Evolutionary conservation across 2,329 filamentous ascomycete species (phyloP), one percentile per base, ranked within the genome.

Genomic region (Alternaria solani): DNA sequence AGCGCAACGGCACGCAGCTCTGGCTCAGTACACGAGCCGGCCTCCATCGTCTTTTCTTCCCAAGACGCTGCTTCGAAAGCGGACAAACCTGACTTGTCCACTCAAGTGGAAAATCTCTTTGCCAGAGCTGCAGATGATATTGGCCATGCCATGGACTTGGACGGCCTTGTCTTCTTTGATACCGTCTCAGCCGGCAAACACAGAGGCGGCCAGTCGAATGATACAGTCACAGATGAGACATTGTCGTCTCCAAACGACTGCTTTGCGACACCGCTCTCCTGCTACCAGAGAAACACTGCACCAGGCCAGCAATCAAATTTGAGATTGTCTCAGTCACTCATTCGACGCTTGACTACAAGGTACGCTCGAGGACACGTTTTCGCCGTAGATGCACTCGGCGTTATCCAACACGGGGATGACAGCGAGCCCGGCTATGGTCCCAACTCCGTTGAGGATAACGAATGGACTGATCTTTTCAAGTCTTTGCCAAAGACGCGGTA

Each of bases 351-450:
- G 28, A 63, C 51, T 20, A 41, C 53, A 30, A 32, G 20, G n/a
- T 62, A 64, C 28, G 39, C 55, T 28, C 58, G 48, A 25, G 62
- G 62, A 9, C 55, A 62, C 51, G 46, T 64, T 26, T 64, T 64
- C 18, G 47, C 47, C 4, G 43, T 56, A 23, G 62, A 62, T 32
- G 62, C 62, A 39, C 36, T 59, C 30, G 62, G 58, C 5, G 34
- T 56, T 12, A 23, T 62, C 14, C 42, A 60, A 43, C 54, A 55
- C 28, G 51, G 41, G 2, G 30, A 36, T 25, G 34, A 34, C 7
- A 25, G 32, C 14, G 46, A 36, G 25, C 39, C 23, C 28, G 41
- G 20, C 41, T 25, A 11, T 18, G 20, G 8, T 5, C 18, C 34
- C n/a, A 14, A 42, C 28, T 23, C 46, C 20, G 20, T 7, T 36